A percentile compares a stretch with the other conserved stretches of the same genome.
These are phyloP conservation scores for Talaromyces borbonicus DNA, from an alignment of 495 filamentous ascomycete species.

Conservation along the genomic window DNA sequence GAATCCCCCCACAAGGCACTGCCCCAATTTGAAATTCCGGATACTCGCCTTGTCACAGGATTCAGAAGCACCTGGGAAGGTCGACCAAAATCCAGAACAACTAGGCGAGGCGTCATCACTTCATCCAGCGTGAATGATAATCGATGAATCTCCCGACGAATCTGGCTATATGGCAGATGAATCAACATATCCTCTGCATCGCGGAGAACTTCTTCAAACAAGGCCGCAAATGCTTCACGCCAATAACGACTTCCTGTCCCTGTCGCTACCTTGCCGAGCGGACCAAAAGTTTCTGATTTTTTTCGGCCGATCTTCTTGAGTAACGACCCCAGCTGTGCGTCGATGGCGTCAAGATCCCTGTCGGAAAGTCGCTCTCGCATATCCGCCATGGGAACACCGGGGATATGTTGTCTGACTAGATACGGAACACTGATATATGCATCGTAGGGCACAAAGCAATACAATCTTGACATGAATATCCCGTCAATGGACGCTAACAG, in stretches of 20 bases:
- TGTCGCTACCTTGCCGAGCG: slow-evolving; percentile 36
- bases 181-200: slow-evolving; percentile 65
- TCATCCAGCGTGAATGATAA: slow-evolving; percentile 43
- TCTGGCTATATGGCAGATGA: slow-evolving; percentile 52
- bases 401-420: slow-evolving; percentile 39
- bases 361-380: slow-evolving; percentile 25
- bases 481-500: slow-evolving; percentile 34
- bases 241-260: slow-evolving; percentile 44
- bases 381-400: slow-evolving; percentile 34
- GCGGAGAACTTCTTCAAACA: slow-evolving; percentile 54
- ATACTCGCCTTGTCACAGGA: slow-evolving; percentile 30
- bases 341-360: slow-evolving; percentile 32
- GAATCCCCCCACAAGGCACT: slow-evolving; percentile 41
- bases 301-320: slow-evolving; percentile 27
- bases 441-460: slow-evolving; percentile 39
- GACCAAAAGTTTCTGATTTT: slow-evolving; percentile 39
- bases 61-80: slow-evolving; percentile 51
- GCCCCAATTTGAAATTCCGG: slow-evolving; percentile 37
- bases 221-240: slow-evolving; percentile 47
- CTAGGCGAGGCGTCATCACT: slow-evolving; percentile 44
- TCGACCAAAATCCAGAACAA: slow-evolving; percentile 46
- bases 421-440: slow-evolving; percentile 32
- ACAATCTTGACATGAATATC: slow-evolving; percentile 40
- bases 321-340: slow-evolving; percentile 28
- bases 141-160: slow-evolving; percentile 42